Evolutionary conservation across 306 rosid genomes (phyloP).

Genomic region (Cicer yamashitae): DNA sequence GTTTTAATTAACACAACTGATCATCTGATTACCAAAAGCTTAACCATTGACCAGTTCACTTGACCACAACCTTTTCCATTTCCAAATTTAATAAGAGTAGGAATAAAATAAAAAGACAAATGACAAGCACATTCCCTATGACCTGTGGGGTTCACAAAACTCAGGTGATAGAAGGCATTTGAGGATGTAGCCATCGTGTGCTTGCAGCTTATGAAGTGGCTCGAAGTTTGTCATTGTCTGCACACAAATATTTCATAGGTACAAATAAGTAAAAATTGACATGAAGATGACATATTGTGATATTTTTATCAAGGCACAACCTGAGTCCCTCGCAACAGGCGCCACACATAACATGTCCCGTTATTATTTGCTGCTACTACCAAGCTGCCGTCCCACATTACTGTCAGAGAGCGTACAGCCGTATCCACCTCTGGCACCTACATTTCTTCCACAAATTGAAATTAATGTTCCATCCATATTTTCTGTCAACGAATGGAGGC

Average conservation of each 20-base stretch:
- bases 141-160: constrained; percentile 98
- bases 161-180: constrained; percentile 97
- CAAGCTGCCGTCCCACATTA: constrained; percentile 99
- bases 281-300: not conserved
- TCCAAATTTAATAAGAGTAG: not conserved
- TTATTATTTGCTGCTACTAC: constrained; percentile 99
- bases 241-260: constrained; percentile 39
- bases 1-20: constrained; percentile 2
- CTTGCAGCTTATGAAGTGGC: constrained; percentile 99
- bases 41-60: constrained; percentile 8
- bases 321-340: constrained; percentile 92
- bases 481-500: not conserved
- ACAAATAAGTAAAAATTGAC: constrained; percentile 42
- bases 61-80: not conserved
- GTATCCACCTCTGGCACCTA: constrained; percentile 99
- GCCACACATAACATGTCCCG: constrained; percentile 99
- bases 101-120: constrained; percentile 22
- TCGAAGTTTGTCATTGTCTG: constrained; percentile 99
- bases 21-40: constrained; percentile 13
- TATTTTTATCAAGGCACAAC: constrained; percentile 53
- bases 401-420: constrained; percentile 94
- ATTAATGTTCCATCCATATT: constrained; percentile 40
- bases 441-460: constrained; percentile 39
- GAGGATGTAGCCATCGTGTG: constrained; percentile 92
- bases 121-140: constrained; percentile 34